phyloP scores from a whole-genome alignment of 805 yeast species.

The Metschnikowia drakensbergensis region DNA sequence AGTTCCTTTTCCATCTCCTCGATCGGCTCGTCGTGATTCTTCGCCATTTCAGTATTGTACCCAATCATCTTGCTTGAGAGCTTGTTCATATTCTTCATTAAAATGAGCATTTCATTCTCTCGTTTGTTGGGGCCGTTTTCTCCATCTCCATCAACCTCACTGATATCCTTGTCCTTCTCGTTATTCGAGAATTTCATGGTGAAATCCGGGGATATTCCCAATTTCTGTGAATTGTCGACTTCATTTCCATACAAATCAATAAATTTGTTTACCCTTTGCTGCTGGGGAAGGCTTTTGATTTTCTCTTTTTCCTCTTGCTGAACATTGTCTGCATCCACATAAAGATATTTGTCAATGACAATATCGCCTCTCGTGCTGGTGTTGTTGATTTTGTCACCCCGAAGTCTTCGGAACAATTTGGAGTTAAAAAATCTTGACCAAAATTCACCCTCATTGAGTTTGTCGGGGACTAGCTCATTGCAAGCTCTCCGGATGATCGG shows the following conservation, averaged over 20 bases:
- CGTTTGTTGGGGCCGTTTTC: constrained; percentile 6
- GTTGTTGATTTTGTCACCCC: constrained; percentile 79
- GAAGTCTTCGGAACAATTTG: constrained; percentile 74
- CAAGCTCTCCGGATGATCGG: constrained; percentile 89
- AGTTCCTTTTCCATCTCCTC: constrained; percentile 43
- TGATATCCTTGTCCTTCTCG: constrained; percentile 21
- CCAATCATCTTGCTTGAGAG: constrained; percentile 76
- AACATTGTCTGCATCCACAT: constrained; percentile 55
- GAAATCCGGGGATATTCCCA: constrained; percentile 81
- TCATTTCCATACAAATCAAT: constrained; percentile 79
- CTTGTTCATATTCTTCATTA: constrained; percentile 85
- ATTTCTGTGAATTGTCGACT: constrained; percentile 69
- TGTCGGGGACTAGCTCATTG: constrained; percentile 79
- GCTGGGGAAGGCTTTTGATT: constrained; percentile 12
- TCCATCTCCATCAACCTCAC: constrained; percentile 7
- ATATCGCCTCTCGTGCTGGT: constrained; percentile 78
- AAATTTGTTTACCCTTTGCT: constrained; percentile 57
- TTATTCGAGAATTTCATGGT: constrained; percentile 72
- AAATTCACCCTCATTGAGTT: constrained; percentile 82
- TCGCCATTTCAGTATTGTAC: constrained; percentile 21
- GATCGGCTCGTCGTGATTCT: constrained; percentile 19
- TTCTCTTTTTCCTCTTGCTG: constrained; percentile 39
- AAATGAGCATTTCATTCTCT: constrained; percentile 65
- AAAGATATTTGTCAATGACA: constrained; percentile 78
- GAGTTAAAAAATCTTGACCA: constrained; percentile 97